phyloP scores from a whole-genome alignment of 1,284 basidiomycete genomes.

The Vanrija pseudolonga region DNA sequence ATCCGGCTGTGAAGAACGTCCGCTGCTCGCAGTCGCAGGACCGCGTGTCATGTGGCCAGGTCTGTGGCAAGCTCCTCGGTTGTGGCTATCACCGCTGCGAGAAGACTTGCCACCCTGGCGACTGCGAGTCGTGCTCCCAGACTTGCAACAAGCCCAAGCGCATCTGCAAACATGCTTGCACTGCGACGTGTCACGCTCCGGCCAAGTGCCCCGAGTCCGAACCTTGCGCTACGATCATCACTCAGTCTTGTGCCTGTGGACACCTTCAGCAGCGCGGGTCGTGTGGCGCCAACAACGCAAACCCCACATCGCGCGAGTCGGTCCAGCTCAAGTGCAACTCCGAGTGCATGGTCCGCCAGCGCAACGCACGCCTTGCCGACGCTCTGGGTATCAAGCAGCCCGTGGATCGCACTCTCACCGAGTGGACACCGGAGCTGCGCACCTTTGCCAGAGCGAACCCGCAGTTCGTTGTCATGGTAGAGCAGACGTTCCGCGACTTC shows the following conservation, averaged over 20 bases:
- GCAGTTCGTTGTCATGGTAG: slow-evolving; percentile 67
- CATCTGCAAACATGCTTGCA: slow-evolving; percentile 73
- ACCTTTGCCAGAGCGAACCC: slow-evolving; percentile 59
- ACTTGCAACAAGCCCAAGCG: slow-evolving; percentile 78
- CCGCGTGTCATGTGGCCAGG: slow-evolving; percentile 73
- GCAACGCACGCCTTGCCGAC: slow-evolving; percentile 79
- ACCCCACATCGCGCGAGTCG: slow-evolving; percentile 50
- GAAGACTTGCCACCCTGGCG: slow-evolving; percentile 69
- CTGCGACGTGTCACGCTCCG: slow-evolving; percentile 75
- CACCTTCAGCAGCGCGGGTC: slow-evolving; percentile 65
- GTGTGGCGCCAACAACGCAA: slow-evolving; percentile 61
- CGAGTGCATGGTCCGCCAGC: slow-evolving; percentile 74
- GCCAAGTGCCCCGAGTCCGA: slow-evolving; percentile 71
- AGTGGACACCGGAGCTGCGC: slow-evolving; percentile 62
- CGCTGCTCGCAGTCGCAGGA: slow-evolving; percentile 66
- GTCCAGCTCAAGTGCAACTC: slow-evolving; percentile 66
- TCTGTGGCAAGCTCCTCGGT: slow-evolving; percentile 68
- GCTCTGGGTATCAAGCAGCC: slow-evolving; percentile 68
- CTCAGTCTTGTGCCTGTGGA: slow-evolving; percentile 72
- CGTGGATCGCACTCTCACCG: slow-evolving; percentile 50
- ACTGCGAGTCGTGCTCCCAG: slow-evolving; percentile 69
- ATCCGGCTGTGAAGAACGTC: slow-evolving; percentile 53
- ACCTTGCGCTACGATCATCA: slow-evolving; percentile 63
- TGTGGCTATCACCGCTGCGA: slow-evolving; percentile 86
- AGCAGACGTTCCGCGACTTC: slow-evolving; percentile 75